Evolutionary conservation across 129 eudicot species (phyloP).

Genomic region (Pulicaria dysenterica): DNA sequence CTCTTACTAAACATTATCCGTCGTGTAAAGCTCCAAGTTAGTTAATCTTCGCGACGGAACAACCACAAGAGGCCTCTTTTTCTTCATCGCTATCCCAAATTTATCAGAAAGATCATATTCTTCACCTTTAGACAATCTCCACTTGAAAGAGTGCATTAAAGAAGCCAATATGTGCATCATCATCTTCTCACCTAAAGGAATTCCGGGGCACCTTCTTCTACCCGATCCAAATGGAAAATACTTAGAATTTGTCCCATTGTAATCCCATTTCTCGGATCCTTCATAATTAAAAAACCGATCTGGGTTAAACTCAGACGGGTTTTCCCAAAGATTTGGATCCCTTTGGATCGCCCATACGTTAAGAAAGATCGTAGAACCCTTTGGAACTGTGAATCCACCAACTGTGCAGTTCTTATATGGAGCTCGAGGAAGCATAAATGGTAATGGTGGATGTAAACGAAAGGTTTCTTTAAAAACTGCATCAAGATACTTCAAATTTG

Average conservation of each 20-base stretch:
- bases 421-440: conserved; percentile 23
- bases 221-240: conserved; percentile 22
- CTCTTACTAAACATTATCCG: background rate
- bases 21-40: background rate
- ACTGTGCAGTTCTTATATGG: conserved; percentile 16
- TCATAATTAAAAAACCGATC: conserved; percentile 15
- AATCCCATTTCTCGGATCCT: conserved; percentile 25
- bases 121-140: conserved; percentile 33
- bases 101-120: conserved; percentile 28
- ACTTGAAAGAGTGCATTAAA: conserved; percentile 42
- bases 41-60: conserved; percentile 29
- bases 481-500: conserved; percentile 20
- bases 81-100: conserved; percentile 44
- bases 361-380: conserved; percentile 26
- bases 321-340: conserved; percentile 11
- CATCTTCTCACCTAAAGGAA: conserved; percentile 27
- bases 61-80: conserved; percentile 36
- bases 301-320: conserved; percentile 19
- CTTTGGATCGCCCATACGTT: conserved; percentile 31
- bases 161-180: conserved; percentile 25
- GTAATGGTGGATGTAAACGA: conserved; percentile 17
- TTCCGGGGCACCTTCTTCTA: conserved; percentile 23
- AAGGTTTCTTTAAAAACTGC: conserved; percentile 25
- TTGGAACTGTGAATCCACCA: conserved; percentile 21
- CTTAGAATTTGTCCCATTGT: conserved; percentile 18